Conservation (phyloP, 2,329 filamentous ascomycete species). For the Cladosporium sp. region DNA sequence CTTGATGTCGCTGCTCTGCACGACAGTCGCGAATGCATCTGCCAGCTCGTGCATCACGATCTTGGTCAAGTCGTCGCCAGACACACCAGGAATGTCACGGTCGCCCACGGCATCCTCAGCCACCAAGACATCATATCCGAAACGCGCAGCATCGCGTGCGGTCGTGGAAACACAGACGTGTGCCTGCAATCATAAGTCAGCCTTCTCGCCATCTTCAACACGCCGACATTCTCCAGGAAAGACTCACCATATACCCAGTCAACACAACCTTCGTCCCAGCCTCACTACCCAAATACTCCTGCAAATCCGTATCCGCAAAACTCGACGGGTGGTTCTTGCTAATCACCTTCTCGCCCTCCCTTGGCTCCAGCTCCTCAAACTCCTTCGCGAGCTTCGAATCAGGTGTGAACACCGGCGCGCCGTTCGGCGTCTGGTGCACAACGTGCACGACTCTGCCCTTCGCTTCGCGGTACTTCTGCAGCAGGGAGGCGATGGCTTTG, state of each 20-base stretch:
- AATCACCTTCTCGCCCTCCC: conserved; percentile 59
- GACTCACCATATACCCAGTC: conserved; percentile 58
- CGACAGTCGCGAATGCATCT: conserved; percentile 65
- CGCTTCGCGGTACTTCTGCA: conserved; percentile 61
- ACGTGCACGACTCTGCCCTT: conserved; percentile 62
- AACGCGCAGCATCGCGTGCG: conserved; percentile 60
- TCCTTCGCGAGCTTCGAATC: conserved; percentile 61
- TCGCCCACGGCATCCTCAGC: conserved; percentile 66
- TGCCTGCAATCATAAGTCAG: conserved; percentile 46
- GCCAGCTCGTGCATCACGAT: conserved; percentile 61
- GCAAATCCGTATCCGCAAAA: conserved; percentile 63
- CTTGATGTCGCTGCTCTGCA: conserved; percentile 54
- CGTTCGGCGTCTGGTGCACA: conserved; percentile 60
- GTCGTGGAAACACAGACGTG: conserved; percentile 68
- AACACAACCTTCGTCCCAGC: conserved; percentile 63
- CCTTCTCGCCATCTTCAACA: background rate
- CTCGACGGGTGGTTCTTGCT: conserved; percentile 60
- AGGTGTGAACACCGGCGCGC: conserved; percentile 67
- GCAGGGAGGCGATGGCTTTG: conserved; percentile 58
- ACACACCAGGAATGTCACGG: conserved; percentile 64
- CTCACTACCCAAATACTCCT: conserved; percentile 55
- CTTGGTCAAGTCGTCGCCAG: conserved; percentile 56
- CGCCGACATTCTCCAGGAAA: background rate
- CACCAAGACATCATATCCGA: conserved; percentile 65
- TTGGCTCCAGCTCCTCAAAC: conserved; percentile 61